phyloP scores from a whole-genome alignment of 768 basidiomycete species.

The Cystofilobasidium macerans region DNA sequence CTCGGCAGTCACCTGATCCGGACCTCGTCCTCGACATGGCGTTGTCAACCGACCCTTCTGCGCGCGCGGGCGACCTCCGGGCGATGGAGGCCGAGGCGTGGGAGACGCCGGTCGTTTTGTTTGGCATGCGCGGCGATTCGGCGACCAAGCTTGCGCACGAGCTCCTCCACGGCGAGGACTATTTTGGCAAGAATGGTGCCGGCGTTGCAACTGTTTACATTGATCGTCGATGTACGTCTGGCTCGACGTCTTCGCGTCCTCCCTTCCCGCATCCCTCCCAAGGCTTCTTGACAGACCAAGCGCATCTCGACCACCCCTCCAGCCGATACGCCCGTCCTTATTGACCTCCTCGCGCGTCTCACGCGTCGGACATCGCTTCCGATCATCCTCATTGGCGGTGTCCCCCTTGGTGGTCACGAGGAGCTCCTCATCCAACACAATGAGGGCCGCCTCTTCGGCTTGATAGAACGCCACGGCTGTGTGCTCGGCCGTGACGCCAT shows the following conservation, averaged over 20 bases:
- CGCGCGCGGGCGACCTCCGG: background rate
- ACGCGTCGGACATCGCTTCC: background rate
- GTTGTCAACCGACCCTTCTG: background rate
- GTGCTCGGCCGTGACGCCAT: background rate
- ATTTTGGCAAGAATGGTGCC: background rate
- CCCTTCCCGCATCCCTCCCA: too few species aligned
- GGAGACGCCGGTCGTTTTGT: constrained; percentile 2
- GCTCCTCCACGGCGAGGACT: background rate
- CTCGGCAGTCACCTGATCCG: constrained; percentile 1
- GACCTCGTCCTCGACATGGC: constrained; percentile 1
- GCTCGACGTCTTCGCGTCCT: too few species aligned
- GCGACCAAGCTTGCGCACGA: background rate
- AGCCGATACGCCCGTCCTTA: constrained; percentile 6
- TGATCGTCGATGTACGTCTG: background rate
- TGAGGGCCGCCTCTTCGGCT: background rate
- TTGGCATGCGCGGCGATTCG: background rate
- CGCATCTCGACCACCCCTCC: background rate
- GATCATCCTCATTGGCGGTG: background rate
- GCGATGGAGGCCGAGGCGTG: background rate
- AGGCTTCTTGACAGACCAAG: too few species aligned
- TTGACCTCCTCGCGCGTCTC: background rate
- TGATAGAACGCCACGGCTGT: background rate
- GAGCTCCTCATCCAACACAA: constrained; percentile 3
- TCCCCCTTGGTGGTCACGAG: background rate
- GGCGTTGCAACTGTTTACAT: background rate